Base-by-base conservation (phyloP, 495 filamentous ascomycete species). In the Aspergillus cavernicola region DNA sequence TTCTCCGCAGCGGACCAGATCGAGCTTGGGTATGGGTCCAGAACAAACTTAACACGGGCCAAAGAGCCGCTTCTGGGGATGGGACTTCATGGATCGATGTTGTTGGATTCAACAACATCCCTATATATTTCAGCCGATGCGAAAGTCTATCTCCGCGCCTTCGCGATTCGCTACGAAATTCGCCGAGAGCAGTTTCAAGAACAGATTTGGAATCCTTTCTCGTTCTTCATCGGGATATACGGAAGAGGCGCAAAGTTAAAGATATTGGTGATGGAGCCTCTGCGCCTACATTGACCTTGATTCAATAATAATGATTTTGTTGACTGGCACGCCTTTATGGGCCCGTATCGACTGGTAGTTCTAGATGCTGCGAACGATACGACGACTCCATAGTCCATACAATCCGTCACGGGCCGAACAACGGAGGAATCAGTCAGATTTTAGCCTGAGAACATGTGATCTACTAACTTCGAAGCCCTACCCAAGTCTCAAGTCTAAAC, bases 381-480 rank as follows among this genome's bases (percentile, higher is more conserved):
- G 24, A 28, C n/a, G n/a, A n/a, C n/a, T n/a, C n/a, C n/a, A n/a
- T n/a, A n/a, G n/a, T n/a, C n/a, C n/a, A n/a, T n/a, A n/a, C n/a
- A n/a, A n/a, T n/a, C n/a, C n/a, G n/a, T n/a, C n/a, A n/a, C n/a
- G n/a, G n/a, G n/a, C n/a, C n/a, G n/a, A n/a, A n/a, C n/a, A n/a
- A n/a, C n/a, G n/a, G n/a, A n/a, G n/a, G n/a, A n/a, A n/a, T 47
- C 56, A 11, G 50, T 54, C 31, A 58, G 56, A 58, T 53, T 53
- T 50, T 54, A 53, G 56, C 37, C 44, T 37, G 41, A 55, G 52
- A 55, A 52, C 57, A 60, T 60, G 57, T 60, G 24, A 28, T 28
- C 24, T 28, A n/a, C n/a, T n/a, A n/a, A n/a, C n/a, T n/a, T n/a
- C n/a, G n/a, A n/a, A n/a, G n/a, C n/a, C n/a, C n/a, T n/a, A n/a